phyloP scores from a whole-genome alignment of 2,329 filamentous ascomycete species.

The Periconia digitata region DNA sequence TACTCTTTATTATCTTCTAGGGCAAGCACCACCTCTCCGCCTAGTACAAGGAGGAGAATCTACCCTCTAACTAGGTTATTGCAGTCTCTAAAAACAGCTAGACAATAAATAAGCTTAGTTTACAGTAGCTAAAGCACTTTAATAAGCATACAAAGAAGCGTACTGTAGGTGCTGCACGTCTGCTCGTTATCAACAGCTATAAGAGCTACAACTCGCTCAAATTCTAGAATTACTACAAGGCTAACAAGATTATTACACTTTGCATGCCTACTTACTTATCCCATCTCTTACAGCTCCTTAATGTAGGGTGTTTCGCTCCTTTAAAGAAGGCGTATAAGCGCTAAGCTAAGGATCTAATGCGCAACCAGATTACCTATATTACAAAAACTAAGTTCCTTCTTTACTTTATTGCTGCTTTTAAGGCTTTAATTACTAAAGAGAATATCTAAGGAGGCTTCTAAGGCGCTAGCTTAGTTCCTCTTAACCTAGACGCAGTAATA shows the following conservation, averaged over 20 bases:
- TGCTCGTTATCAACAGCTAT: constrained; percentile 9
- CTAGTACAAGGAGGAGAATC: constrained; percentile 6
- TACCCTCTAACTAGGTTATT: constrained; percentile 9
- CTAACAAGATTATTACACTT: constrained; percentile 7
- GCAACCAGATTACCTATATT: constrained; percentile 33
- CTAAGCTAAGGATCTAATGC: constrained; percentile 31
- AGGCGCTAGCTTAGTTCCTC: constrained; percentile 35
- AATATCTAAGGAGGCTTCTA: constrained; percentile 34
- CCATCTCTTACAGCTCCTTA: constrained; percentile 4
- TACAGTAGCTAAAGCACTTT: constrained; percentile 6
- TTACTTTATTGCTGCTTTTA: constrained; percentile 26
- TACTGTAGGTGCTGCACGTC: constrained; percentile 1
- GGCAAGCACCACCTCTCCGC: constrained; percentile 3
- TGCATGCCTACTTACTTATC: constrained; percentile 3
- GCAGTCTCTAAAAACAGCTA: constrained; percentile 9
- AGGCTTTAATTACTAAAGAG: constrained; percentile 21
- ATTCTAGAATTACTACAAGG: constrained; percentile 5
- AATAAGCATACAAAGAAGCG: constrained; percentile 3
- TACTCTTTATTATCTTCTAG: constrained; percentile 5
- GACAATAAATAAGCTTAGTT: constrained; percentile 3
- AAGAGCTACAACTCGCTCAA: constrained; percentile 2
- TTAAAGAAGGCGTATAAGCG: constrained; percentile 34
- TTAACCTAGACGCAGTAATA: constrained; percentile 34
- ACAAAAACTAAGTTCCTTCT: constrained; percentile 17
- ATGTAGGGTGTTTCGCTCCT: constrained; percentile 16